These are phyloP conservation scores for Zymoseptoria pseudotritici DNA, from an alignment of 2,329 filamentous ascomycete genomes.

Conservation along the genomic window DNA sequence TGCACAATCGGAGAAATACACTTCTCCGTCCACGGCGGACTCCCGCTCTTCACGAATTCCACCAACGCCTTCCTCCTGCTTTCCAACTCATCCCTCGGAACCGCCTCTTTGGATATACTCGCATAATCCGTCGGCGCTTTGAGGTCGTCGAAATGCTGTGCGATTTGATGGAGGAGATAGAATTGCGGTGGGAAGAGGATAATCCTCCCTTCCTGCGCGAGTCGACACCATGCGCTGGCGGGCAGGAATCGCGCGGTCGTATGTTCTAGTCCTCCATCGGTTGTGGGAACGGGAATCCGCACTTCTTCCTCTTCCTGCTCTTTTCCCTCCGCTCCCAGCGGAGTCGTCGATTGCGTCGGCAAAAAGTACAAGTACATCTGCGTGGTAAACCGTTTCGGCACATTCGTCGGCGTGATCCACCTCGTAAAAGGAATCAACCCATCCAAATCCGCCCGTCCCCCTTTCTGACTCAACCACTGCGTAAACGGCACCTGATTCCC, in stretches of 20 bases:
- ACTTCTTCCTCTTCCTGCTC: constrained; percentile 37
- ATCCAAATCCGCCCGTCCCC: constrained; percentile 58
- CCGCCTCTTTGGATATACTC: constrained; percentile 18
- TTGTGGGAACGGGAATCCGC: constrained; percentile 60
- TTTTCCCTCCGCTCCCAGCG: constrained; percentile 20
- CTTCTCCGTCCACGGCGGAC: constrained; percentile 38
- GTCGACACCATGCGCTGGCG: constrained; percentile 60
- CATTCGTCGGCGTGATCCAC: constrained; percentile 75
- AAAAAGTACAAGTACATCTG: constrained; percentile 97
- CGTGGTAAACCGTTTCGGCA: constrained; percentile 75
- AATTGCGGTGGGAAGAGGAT: constrained; percentile 88
- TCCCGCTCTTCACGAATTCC: constrained; percentile 43
- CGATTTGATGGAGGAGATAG: constrained; percentile 56
- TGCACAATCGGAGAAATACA: constrained; percentile 36
- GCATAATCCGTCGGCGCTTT: constrained; percentile 25
- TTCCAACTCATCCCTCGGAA: constrained; percentile 34
- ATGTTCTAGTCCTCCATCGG: constrained; percentile 62
- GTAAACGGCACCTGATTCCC: constrained; percentile 56
- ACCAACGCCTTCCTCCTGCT: constrained; percentile 48
- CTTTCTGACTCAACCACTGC: constrained; percentile 54
- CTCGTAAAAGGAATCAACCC: constrained; percentile 74
- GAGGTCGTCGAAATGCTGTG: constrained; percentile 26
- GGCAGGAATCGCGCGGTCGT: constrained; percentile 73
- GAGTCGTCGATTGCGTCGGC: constrained; percentile 42
- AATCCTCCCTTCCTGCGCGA: constrained; percentile 57